These are phyloP conservation scores for Actinidia chinensis DNA, from an alignment of 179 eudicot genomes.

Conservation along the genomic window DNA sequence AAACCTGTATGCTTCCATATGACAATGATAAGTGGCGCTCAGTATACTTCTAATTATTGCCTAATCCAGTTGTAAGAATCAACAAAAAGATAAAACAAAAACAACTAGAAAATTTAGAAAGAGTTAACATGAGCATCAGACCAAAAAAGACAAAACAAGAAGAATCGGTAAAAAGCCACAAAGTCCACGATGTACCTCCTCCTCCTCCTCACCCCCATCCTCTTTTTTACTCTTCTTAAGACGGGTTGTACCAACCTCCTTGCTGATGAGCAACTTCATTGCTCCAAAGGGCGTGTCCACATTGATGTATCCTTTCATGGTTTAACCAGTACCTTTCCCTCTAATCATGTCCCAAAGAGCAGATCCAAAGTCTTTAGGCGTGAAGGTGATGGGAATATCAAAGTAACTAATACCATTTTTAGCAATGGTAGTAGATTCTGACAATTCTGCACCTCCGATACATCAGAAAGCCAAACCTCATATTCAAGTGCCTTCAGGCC, in stretches of 20 bases:
- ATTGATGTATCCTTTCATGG: constrained; percentile 78
- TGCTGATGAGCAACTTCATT: constrained; percentile 80
- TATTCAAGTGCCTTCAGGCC: constrained; percentile 71
- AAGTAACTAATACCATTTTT: constrained; percentile 55
- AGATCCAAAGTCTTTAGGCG: constrained; percentile 84
- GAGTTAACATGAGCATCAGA: background rate
- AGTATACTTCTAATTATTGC: no score
- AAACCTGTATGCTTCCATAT: no score
- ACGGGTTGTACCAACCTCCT: constrained; percentile 76
- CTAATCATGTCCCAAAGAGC: constrained; percentile 95
- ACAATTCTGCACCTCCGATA: constrained; percentile 76
- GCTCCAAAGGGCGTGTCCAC: constrained; percentile 89
- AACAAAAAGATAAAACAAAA: no score
- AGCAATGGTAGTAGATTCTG: constrained; percentile 56
- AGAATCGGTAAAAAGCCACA: background rate
- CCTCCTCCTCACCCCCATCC: constrained; percentile 58
- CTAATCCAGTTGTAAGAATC: no score
- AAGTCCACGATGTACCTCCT: constrained; percentile 45
- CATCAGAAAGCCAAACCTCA: constrained; percentile 76
- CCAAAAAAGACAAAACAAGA: background rate
- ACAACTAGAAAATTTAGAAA: background rate
- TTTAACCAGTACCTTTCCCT: constrained; percentile 82
- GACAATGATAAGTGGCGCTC: no score
- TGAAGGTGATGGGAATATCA: constrained; percentile 75
- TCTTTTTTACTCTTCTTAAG: constrained; percentile 71